phyloP scores from a whole-genome alignment of 768 basidiomycete species.

The Russula brevipes region DNA sequence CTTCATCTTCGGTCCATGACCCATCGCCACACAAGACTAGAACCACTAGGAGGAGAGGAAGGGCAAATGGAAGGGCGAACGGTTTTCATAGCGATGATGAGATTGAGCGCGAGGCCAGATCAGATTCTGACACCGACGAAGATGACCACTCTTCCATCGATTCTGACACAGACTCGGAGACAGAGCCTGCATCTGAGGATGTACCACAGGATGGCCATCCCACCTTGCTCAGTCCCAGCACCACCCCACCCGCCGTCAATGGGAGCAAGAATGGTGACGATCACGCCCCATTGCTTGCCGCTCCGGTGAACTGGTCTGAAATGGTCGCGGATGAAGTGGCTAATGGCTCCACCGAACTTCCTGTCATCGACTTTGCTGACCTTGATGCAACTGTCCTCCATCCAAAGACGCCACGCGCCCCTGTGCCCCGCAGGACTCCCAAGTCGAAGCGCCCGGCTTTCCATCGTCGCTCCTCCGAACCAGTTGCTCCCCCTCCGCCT shows the following conservation, averaged over 20 bases:
- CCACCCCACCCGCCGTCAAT: conserved; percentile 38
- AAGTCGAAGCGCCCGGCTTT: conserved; percentile 33
- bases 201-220: conserved; percentile 46
- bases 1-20: conserved; percentile 10
- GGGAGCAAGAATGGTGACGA: conserved; percentile 25
- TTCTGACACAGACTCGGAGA: conserved; percentile 64
- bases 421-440: conserved; percentile 27
- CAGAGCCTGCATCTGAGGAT: conserved; percentile 64
- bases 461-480: conserved; percentile 33
- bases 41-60: conserved; percentile 55
- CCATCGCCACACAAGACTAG: conserved; percentile 35
- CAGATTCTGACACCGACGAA: conserved; percentile 65
- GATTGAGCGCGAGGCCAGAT: conserved; percentile 62
- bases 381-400: conserved; percentile 32
- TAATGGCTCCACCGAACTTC: conserved; percentile 62
- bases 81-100: conserved; percentile 69
- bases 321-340: conserved; percentile 72
- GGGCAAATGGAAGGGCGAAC: conserved; percentile 56
- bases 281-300: conserved; percentile 49
- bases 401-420: conserved; percentile 31
- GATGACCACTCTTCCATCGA: conserved; percentile 50
- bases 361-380: conserved; percentile 78
- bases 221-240: conserved; percentile 59
- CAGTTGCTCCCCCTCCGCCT: conserved; percentile 9
- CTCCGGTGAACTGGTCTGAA: conserved; percentile 67